Base-by-base conservation (phyloP, 768 basidiomycete genomes). In the Lyophyllum semitale region DNA sequence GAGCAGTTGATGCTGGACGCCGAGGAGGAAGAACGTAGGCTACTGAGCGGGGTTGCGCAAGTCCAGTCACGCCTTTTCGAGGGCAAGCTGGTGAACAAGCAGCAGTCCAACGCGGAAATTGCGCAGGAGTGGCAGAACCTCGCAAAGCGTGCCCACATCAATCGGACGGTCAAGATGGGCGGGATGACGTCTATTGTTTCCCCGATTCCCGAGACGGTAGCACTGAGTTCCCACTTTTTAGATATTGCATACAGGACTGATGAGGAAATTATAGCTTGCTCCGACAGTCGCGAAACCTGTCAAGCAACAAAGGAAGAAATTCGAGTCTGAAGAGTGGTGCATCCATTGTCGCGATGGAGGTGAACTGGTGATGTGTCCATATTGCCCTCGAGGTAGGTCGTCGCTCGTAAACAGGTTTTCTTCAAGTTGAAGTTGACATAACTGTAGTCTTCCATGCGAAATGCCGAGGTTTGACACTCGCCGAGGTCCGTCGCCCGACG, bases 1-100 rank as follows among this genome's bases (percentile, higher is more conserved):
- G 51, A 57, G 41, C 65, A 68, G 32, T 62, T 78, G 20, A 41
- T 77, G 15, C 60, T 60, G 41, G 74, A 78, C 20, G 79, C 78
- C 8, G 81, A 84, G 60, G 83, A 81, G 52, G 84, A 85, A 58
- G 84, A 87, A 63, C 62, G 64, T 22, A 66, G 55, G 54, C 62
- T 87, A 25, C 66, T 87, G 37, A 77, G 72, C 23, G 84, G 84
- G 6, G 71, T 84, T n/a, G 84, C 83, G 7, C 79, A 79, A 52
- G 84, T 87, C 17, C 78, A 80, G 54, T 81, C 78, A 44, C 73
- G 83, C 29, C 63, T 86, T 18, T 87, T 85, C 54, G 84, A 87
- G 54, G 85, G 84, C 8, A 73, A 72, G 57, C 29, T 80, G 45
- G 58, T 81, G 22, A 48, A 70, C 38, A 68, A 64, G 40, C 33